Percentiles rank a stretch among this genome's conserved stretches.
These are phyloP conservation scores for Bjerkandera adusta DNA, from an alignment of 1,284 basidiomycete species.

Conservation along the genomic window DNA sequence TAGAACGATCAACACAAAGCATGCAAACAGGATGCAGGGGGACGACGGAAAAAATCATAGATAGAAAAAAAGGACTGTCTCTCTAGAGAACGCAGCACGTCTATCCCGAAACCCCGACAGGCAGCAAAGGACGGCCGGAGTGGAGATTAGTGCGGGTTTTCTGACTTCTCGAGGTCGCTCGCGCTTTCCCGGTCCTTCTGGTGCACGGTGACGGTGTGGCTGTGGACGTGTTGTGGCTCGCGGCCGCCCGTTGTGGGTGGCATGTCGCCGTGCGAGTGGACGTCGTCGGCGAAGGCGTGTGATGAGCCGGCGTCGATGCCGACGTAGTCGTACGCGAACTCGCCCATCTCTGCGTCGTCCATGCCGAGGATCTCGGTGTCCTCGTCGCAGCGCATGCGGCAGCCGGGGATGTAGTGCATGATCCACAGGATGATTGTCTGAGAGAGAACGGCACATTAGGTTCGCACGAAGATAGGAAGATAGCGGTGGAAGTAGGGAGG, in stretches of 20 bases:
- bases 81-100: too few relatives aligned
- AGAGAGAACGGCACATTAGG: conserved; percentile 3
- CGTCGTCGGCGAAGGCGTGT: conserved; percentile 27
- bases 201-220: conserved; percentile 5
- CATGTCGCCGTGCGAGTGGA: conserved; percentile 27
- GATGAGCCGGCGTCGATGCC: conserved; percentile 47
- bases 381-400: conserved; percentile 77
- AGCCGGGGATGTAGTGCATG: conserved; percentile 90
- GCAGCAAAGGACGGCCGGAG: too few relatives aligned
- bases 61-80: too few relatives aligned
- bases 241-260: conserved; percentile 27
- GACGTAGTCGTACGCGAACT: conserved; percentile 91
- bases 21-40: too few relatives aligned
- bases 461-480: not conserved
- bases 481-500: not conserved
- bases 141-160: not conserved
- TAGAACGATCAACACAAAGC: too few relatives aligned
- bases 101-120: too few relatives aligned
- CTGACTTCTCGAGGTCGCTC: conserved; percentile 16
- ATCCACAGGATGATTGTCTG: conserved; percentile 86
- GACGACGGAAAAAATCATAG: too few relatives aligned
- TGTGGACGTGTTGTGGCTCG: conserved; percentile 27
- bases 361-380: conserved; percentile 91
- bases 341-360: conserved; percentile 93
- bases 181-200: conserved; percentile 15